Conservation (phyloP, 495 filamentous ascomycete genomes). For the Penicillium odoratum region DNA sequence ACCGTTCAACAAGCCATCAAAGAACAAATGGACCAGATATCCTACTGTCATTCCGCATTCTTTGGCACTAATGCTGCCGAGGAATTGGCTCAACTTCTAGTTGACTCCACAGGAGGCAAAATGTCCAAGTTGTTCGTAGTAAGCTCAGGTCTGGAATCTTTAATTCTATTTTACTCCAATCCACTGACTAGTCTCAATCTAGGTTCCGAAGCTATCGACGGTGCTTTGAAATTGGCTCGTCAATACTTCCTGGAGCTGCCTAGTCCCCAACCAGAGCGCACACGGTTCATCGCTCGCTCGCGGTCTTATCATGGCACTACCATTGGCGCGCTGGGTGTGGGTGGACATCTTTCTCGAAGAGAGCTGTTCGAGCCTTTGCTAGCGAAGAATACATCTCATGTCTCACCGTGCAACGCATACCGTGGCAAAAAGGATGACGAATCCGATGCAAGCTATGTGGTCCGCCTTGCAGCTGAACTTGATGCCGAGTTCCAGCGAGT, state of each 20-base stretch:
- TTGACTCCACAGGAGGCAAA: slow-evolving; percentile 47
- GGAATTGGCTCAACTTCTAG: slow-evolving; percentile 42
- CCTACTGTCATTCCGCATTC: slow-evolving; percentile 55
- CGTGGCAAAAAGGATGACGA: slow-evolving; percentile 51
- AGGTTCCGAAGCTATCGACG: slow-evolving; percentile 74
- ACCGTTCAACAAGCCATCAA: slow-evolving; percentile 46
- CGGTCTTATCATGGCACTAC: slow-evolving; percentile 79
- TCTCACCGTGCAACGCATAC: slow-evolving; percentile 72
- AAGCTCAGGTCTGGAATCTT: slow-evolving; percentile 55
- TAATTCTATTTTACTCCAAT: not conserved
- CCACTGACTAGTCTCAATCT: not conserved
- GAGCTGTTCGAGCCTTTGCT: slow-evolving; percentile 68
- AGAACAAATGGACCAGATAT: slow-evolving; percentile 49
- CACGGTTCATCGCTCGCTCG: slow-evolving; percentile 63
- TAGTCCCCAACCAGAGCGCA: slow-evolving; percentile 47
- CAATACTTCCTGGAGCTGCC: slow-evolving; percentile 61
- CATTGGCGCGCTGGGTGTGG: slow-evolving; percentile 62
- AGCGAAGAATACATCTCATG: slow-evolving; percentile 56
- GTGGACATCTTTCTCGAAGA: slow-evolving; percentile 63
- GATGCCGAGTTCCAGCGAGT: slow-evolving; percentile 72
- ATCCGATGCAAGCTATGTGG: slow-evolving; percentile 52
- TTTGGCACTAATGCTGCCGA: slow-evolving; percentile 51
- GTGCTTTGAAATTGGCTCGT: slow-evolving; percentile 62
- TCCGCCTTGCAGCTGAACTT: slow-evolving; percentile 63
- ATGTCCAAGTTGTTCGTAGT: slow-evolving; percentile 48